Conservation (phyloP, 2,329 filamentous ascomycete genomes). For the Colletotrichum sp. region DNA sequence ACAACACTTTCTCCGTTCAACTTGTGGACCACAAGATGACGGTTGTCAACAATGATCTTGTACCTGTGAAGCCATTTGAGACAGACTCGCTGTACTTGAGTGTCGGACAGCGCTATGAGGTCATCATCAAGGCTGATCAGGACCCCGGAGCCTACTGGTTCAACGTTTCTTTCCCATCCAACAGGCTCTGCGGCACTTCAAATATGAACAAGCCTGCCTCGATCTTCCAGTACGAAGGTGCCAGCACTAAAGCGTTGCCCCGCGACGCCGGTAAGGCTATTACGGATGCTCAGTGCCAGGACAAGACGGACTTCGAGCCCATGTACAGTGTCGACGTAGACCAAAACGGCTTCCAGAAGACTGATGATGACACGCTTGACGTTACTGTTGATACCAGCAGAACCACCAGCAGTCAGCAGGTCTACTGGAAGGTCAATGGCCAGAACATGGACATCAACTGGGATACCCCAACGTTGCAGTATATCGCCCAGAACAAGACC, state of each 20-base stretch:
- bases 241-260: conserved; percentile 29
- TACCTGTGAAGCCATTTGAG: conserved; percentile 65
- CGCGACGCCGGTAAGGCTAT: conserved; percentile 30
- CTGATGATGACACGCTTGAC: conserved; percentile 27
- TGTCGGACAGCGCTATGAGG: conserved; percentile 55
- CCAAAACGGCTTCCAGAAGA: conserved; percentile 28
- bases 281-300: conserved; percentile 25
- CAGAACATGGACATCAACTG: conserved; percentile 41
- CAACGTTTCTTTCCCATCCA: conserved; percentile 37
- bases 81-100: conserved; percentile 67
- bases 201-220: conserved; percentile 37
- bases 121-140: conserved; percentile 39
- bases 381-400: conserved; percentile 24
- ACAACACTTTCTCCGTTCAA: conserved; percentile 58
- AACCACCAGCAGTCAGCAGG: conserved; percentile 23
- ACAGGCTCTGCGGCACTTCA: conserved; percentile 36
- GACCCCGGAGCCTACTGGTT: conserved; percentile 33
- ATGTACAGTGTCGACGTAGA: conserved; percentile 30
- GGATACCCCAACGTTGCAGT: conserved; percentile 42
- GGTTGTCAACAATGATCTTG: conserved; percentile 70
- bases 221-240: conserved; percentile 42
- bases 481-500: conserved; percentile 6
- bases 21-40: conserved; percentile 66
- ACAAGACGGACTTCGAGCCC: conserved; percentile 26
- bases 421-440: conserved; percentile 38